Percentiles rank a stretch among this genome's conserved stretches.
Evolutionary conservation across 2,329 filamentous ascomycete genomes (phyloP).

Genomic region (Calonectria hongkongensis): DNA sequence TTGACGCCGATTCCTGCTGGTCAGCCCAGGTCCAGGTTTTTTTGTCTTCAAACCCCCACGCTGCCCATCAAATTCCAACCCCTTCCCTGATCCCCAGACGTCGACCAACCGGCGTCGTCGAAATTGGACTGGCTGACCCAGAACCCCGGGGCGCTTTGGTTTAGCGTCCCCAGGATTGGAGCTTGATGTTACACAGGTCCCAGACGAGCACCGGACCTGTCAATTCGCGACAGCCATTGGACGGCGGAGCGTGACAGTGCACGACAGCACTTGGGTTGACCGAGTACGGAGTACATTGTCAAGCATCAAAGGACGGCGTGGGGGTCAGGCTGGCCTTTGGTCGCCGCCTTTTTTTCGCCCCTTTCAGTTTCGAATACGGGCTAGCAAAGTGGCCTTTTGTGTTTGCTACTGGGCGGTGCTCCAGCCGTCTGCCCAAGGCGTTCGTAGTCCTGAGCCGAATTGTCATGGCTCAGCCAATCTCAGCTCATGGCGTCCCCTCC

Average conservation of each 20-base stretch:
- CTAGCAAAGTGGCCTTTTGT: conserved; percentile 8
- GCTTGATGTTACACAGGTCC: conserved; percentile 44
- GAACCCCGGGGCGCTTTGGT: conserved; percentile 32
- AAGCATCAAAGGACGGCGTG: conserved; percentile 38
- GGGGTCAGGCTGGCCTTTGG: conserved; percentile 39
- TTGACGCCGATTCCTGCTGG: background rate
- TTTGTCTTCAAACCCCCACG: conserved; percentile 29
- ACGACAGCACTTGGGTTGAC: conserved; percentile 17
- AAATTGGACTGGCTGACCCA: conserved; percentile 39
- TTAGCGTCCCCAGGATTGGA: conserved; percentile 14
- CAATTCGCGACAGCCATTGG: conserved; percentile 49
- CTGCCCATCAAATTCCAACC: conserved; percentile 24
- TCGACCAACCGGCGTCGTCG: conserved; percentile 30
- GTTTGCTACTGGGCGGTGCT: conserved; percentile 12
- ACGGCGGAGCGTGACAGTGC: conserved; percentile 7
- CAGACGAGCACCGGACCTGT: conserved; percentile 34
- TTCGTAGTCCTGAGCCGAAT: conserved; percentile 34
- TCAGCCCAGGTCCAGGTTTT: conserved; percentile 3
- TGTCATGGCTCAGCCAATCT: conserved; percentile 32
- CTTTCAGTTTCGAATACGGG: conserved; percentile 16
- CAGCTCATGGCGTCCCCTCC: conserved; percentile 32
- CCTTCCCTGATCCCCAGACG: conserved; percentile 4
- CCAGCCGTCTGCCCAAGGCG: conserved; percentile 30
- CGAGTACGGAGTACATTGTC: conserved; percentile 14
- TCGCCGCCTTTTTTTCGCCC: conserved; percentile 23